phyloP scores from a whole-genome alignment of 192 early-diverging fungal species.

The Entophlyctis helioformis region DNA sequence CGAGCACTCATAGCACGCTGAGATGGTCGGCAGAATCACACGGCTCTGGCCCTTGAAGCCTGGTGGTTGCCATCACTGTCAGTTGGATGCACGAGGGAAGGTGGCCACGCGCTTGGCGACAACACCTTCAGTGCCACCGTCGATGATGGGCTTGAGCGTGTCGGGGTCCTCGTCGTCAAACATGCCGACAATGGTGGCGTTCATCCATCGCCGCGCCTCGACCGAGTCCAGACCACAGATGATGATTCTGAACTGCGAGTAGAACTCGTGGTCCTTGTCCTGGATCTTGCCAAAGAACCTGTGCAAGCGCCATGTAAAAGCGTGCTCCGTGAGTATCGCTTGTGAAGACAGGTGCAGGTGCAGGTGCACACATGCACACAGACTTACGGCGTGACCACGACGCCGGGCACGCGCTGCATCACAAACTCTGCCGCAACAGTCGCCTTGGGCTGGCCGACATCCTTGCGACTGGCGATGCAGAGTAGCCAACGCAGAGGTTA shows the following conservation, averaged over 20 bases:
- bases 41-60: constrained; percentile 91
- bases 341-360: too few species aligned
- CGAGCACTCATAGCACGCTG: constrained; percentile 93
- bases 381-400: constrained; percentile 66
- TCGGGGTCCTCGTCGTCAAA: constrained; percentile 60
- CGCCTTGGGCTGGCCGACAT: constrained; percentile 87
- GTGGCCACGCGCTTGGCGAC: too few species aligned
- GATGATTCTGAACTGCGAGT: constrained; percentile 72
- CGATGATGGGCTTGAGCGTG: constrained; percentile 77
- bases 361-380: constrained; percentile 37
- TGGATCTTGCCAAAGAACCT: constrained; percentile 84
- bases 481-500: too few species aligned
- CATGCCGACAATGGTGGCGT: constrained; percentile 73
- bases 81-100: too few species aligned
- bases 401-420: constrained; percentile 64
- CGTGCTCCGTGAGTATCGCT: neutral
- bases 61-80: constrained; percentile 4
- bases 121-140: constrained; percentile 87
- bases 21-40: constrained; percentile 75
- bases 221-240: constrained; percentile 92
- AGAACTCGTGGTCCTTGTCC: constrained; percentile 92
- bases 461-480: constrained; percentile 23
- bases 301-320: too few species aligned
- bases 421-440: constrained; percentile 67
- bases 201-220: constrained; percentile 95